Evolutionary conservation across 2,329 filamentous ascomycete genomes (phyloP), one percentile per base, ranked within the genome.

Genomic region (Claviceps sp.): DNA sequence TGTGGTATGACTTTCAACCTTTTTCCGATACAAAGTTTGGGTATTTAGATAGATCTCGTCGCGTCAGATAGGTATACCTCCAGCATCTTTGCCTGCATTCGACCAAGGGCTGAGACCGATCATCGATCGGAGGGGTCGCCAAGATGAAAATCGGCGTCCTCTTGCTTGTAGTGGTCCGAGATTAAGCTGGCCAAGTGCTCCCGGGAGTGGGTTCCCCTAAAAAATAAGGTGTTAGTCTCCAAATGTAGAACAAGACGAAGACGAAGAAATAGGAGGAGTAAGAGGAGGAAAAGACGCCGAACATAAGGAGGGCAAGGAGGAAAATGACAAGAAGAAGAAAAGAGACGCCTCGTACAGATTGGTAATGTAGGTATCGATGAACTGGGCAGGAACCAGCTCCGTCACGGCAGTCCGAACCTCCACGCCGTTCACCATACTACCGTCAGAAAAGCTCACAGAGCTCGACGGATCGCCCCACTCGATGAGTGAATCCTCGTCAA

Each of bases 401-500:
- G 85, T 89, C 20, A 89, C 69, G 11, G 87, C 87, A 61, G 85
- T 90, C 57, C 83, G 80, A 9, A 95, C 79, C 59, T 88, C 83
- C 47, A 93, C 78, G 55, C 83, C 80, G 45, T 88, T 82, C 49
- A 95, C 82, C 59, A 95, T 77, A 40, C 82, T 76, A 5, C 88
- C 89, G 56, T 96, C 85, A 20, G 86, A 79, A 63, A 88, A 95
- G 40, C 75, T 77, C 44, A 93, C 79, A 52, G 88, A 83, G 57
- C 79, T 84, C 50, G 84, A 82, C 1, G 89, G 81, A 64, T 90
- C 83, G 16, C 88, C 91, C 70, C 88, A 88, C 68, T 96, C 91
- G 53, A 95, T 86, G 54, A 95, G 71, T 4, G 82, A 80, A 56
- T 88, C 85, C 50, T 86, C 83, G 60, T 93, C 83, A 60, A 89